Conservation (phyloP, 2,329 filamentous ascomycete genomes). For the Madurella fahalii region DNA sequence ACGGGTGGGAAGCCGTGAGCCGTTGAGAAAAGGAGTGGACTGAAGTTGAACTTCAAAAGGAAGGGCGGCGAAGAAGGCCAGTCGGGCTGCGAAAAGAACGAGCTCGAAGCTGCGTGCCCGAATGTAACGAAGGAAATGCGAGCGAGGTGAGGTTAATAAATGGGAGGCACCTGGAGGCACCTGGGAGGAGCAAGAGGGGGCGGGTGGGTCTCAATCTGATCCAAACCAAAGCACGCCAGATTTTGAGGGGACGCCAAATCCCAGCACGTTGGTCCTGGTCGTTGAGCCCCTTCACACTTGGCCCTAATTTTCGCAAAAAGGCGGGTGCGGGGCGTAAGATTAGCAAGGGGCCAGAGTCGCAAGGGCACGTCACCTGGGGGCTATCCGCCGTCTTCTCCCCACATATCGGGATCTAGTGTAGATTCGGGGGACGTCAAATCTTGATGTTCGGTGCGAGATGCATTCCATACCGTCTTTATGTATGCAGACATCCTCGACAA, state of each 20-base stretch:
- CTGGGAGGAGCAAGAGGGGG: conserved; percentile 13
- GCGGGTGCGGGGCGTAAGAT: conserved; percentile 10
- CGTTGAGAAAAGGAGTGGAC: conserved; percentile 24
- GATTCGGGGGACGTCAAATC: not conserved
- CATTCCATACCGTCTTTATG: not conserved
- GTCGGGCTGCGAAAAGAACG: conserved; percentile 20
- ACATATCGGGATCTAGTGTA: too few species aligned
- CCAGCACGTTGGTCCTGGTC: conserved; percentile 20
- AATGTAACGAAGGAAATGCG: conserved; percentile 17
- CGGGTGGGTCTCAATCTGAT: conserved; percentile 16
- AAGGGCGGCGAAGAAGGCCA: conserved; percentile 7
- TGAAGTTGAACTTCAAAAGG: conserved; percentile 22
- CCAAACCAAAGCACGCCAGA: conserved; percentile 13
- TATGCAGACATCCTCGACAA: too few species aligned
- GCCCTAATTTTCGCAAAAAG: conserved; percentile 11
- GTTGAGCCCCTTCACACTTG: conserved; percentile 21
- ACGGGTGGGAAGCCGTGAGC: conserved; percentile 2
- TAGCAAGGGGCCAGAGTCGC: not conserved
- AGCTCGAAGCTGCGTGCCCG: conserved; percentile 16
- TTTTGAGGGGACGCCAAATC: conserved; percentile 10
- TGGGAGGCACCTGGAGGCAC: conserved; percentile 10
- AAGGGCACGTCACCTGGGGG: not conserved
- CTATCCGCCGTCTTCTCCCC: too few species aligned
- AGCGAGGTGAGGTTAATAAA: conserved; percentile 4
- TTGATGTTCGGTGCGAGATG: not conserved